Evolutionary conservation across 805 yeast species (phyloP).

Genomic region (Kurtzmaniella fragi): DNA sequence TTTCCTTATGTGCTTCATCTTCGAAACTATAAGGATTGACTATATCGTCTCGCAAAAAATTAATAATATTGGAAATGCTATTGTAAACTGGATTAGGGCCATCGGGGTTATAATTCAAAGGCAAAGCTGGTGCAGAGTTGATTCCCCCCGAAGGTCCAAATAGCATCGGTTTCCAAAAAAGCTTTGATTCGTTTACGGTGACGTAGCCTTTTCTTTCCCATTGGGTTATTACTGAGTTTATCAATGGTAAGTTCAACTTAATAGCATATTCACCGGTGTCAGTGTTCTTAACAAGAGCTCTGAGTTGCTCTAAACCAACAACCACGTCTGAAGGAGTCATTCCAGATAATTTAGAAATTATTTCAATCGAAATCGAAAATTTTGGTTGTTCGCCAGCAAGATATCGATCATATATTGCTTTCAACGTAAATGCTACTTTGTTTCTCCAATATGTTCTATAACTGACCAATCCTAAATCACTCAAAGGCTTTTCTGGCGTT

Average conservation of each 20-base stretch:
- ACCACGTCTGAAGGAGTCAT: constrained; percentile 84
- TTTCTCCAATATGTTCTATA: constrained; percentile 85
- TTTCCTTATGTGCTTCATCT: constrained; percentile 47
- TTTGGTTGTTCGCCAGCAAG: constrained; percentile 1
- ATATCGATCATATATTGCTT: constrained; percentile 17
- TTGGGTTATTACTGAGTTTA: constrained; percentile 37
- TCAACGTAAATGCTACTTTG: constrained; percentile 49
- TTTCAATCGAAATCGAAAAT: constrained; percentile 47
- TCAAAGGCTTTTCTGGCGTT: constrained; percentile 92
- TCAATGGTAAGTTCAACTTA: constrained; percentile 40
- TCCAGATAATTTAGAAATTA: constrained; percentile 67
- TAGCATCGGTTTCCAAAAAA: constrained; percentile 81
- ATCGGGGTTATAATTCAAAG: constrained; percentile 8
- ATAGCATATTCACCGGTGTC: constrained; percentile 46
- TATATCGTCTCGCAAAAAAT: constrained; percentile 64
- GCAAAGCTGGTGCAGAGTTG: constrained; percentile 51
- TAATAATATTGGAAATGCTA: constrained; percentile 52
- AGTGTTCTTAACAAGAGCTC: constrained; percentile 50
- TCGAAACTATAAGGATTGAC: constrained; percentile 59
- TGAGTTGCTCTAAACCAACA: constrained; percentile 76
- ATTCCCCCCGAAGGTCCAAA: constrained; percentile 85
- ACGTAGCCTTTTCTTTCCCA: constrained; percentile 56
- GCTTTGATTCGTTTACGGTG: constrained; percentile 43
- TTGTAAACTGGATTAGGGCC: constrained; percentile 19
- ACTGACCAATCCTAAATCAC: constrained; percentile 79